Conservation (phyloP, 257 asterid genomes). For the Handroanthus guayacan region DNA sequence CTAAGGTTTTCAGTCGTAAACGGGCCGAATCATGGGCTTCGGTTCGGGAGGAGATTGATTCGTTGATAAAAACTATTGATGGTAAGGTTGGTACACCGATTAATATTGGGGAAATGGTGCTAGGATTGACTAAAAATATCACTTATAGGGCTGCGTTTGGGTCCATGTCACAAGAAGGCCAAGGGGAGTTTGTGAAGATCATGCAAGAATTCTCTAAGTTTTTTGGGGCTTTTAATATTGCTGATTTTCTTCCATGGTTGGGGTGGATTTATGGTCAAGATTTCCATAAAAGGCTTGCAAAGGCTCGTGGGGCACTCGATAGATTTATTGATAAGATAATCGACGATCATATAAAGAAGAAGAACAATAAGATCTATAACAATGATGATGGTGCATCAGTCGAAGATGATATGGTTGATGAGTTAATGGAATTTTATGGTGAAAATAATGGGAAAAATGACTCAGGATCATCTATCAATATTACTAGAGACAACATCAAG, state of each 20-base stretch:
- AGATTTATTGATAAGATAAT: slow-evolving; percentile 67
- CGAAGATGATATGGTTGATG: slow-evolving; percentile 76
- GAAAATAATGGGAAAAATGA: slow-evolving; percentile 26
- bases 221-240: slow-evolving; percentile 75
- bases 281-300: slow-evolving; percentile 43
- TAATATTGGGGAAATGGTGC: slow-evolving; percentile 67
- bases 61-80: slow-evolving; percentile 32
- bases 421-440: slow-evolving; percentile 62
- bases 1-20: slow-evolving; percentile 75
- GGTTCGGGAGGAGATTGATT: slow-evolving; percentile 66
- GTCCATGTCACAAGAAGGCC: slow-evolving; percentile 60
- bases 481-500: slow-evolving; percentile 48
- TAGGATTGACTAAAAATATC: slow-evolving; percentile 65
- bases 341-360: slow-evolving; percentile 65
- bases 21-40: slow-evolving; percentile 91
- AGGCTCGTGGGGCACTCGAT: slow-evolving; percentile 70
- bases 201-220: slow-evolving; percentile 73
- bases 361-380: neutral
- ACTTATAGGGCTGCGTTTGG: slow-evolving; percentile 82
- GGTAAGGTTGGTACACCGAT: slow-evolving; percentile 19
- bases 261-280: slow-evolving; percentile 58
- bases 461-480: neutral
- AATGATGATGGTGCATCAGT: neutral
- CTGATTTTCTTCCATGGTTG: slow-evolving; percentile 73
- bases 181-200: slow-evolving; percentile 66